phyloP scores from a whole-genome alignment of 208 protist genomes.

The Naegleria lovaniensis region DNA sequence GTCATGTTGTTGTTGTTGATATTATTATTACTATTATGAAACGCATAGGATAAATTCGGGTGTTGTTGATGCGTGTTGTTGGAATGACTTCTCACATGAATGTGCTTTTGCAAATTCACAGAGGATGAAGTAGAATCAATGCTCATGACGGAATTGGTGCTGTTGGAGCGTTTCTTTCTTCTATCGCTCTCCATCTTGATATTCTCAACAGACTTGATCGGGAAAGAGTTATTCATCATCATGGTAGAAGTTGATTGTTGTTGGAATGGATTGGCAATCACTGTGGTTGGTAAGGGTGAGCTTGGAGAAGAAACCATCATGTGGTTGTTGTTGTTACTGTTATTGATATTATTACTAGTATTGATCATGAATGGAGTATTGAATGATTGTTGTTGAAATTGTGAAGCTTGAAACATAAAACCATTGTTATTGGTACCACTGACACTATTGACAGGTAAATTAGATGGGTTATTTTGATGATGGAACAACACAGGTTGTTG shows the following conservation, averaged over 20 bases:
- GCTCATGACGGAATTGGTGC: background rate
- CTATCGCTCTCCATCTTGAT: background rate
- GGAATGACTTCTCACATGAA: background rate
- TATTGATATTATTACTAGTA: background rate
- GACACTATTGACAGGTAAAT: background rate
- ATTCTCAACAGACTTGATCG: background rate
- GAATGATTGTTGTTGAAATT: background rate
- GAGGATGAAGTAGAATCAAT: background rate
- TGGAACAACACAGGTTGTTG: no score
- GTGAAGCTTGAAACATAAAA: background rate
- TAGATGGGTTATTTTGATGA: background rate
- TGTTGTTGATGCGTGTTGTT: no score
- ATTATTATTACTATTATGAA: no score
- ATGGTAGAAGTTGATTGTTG: background rate
- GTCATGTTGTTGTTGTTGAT: no score
- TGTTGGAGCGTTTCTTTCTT: background rate
- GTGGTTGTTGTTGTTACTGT: no score
- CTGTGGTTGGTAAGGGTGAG: background rate
- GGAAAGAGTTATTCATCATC: background rate
- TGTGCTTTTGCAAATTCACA: background rate
- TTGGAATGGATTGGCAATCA: no score
- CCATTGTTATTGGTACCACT: background rate
- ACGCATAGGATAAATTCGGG: background rate
- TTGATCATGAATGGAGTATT: background rate
- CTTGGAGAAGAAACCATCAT: no score